These are phyloP conservation scores for Pestalotiopsis sp. DNA, from an alignment of 2,329 filamentous ascomycete genomes.

Conservation along the genomic window DNA sequence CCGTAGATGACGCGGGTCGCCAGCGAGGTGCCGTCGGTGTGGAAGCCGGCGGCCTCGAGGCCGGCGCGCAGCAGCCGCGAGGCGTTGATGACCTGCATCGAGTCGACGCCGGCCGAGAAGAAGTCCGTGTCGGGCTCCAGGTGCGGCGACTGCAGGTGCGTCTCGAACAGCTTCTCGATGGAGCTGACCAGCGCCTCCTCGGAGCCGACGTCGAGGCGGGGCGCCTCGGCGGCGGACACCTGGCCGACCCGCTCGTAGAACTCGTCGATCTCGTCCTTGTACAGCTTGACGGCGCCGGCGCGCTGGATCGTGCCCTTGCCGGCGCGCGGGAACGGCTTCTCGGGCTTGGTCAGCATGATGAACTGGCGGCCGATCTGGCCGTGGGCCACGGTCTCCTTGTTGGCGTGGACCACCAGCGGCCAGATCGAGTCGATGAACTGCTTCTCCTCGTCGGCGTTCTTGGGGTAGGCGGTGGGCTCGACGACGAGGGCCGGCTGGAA, in stretches of 20 bases:
- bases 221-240: conserved; percentile 21
- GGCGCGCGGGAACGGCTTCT: conserved; percentile 45
- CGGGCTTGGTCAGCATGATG: conserved; percentile 38
- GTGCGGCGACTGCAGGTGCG: conserved; percentile 25
- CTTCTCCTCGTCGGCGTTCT: conserved; percentile 26
- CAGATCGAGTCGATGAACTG: conserved; percentile 45
- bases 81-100: conserved; percentile 43
- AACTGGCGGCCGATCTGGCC: conserved; percentile 45
- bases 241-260: conserved; percentile 36
- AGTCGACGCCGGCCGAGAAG: conserved; percentile 39
- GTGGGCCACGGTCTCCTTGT: conserved; percentile 46
- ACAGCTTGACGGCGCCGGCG: conserved; percentile 39
- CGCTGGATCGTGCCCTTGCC: conserved; percentile 50
- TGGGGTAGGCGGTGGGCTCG: conserved; percentile 40
- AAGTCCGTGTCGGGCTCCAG: conserved; percentile 38
- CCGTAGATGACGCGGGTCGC: conserved; percentile 43
- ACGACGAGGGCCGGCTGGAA: conserved; percentile 52
- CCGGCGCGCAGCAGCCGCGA: conserved; percentile 38
- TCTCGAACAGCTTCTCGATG: conserved; percentile 32
- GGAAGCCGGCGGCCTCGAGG: conserved; percentile 31
- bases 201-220: conserved; percentile 31
- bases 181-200: conserved; percentile 31
- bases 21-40: conserved; percentile 35
- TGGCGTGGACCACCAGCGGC: conserved; percentile 44
- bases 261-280: conserved; percentile 44